Percentiles rank a stretch among this genome's conserved stretches.
Evolutionary conservation across 805 yeast species (phyloP).

Genomic region (Torulaspora quercuum): DNA sequence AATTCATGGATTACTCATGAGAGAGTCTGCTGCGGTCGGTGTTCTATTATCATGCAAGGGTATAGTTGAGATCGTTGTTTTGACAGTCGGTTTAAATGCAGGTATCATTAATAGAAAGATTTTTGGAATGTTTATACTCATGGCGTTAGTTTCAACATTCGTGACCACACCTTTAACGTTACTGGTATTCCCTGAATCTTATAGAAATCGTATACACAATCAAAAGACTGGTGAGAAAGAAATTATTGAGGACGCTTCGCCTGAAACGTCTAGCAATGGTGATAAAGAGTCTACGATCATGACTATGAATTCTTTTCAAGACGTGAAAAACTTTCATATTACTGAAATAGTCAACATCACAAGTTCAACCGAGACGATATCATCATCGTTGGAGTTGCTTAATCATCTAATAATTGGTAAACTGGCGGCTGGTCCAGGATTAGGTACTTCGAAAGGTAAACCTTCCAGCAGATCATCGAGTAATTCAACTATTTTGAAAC

Average conservation of each 20-base stretch:
- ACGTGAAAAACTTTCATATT: slow-evolving; percentile 22
- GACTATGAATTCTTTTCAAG: slow-evolving; percentile 20
- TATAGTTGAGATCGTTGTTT: slow-evolving; percentile 77
- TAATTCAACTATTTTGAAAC: slow-evolving; percentile 19
- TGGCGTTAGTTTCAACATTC: slow-evolving; percentile 77
- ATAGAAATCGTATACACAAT: slow-evolving; percentile 49
- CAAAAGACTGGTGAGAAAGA: slow-evolving; percentile 30
- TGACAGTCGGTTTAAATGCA: slow-evolving; percentile 69
- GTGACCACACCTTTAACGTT: slow-evolving; percentile 74
- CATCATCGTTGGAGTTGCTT: slow-evolving; percentile 32
- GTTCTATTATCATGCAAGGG: slow-evolving; percentile 86
- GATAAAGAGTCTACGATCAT: slow-evolving; percentile 1
- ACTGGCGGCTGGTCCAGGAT: slow-evolving; percentile 1
- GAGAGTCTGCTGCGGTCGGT: slow-evolving; percentile 75
- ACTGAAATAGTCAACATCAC: slow-evolving; percentile 24
- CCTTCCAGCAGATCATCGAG: slow-evolving; percentile 22
- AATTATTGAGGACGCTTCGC: slow-evolving; percentile 30
- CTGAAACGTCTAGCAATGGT: neutral
- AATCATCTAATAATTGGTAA: slow-evolving; percentile 25
- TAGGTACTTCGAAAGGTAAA: slow-evolving; percentile 5
- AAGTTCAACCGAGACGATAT: slow-evolving; percentile 32
- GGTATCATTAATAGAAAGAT: slow-evolving; percentile 60
- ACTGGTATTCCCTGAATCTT: slow-evolving; percentile 56
- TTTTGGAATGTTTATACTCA: slow-evolving; percentile 76
- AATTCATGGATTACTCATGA: slow-evolving; percentile 59